A percentile compares a stretch with the other conserved stretches of the same genome.
phyloP scores from a whole-genome alignment of 1,284 basidiomycete genomes.

The Tylopilus sp. region DNA sequence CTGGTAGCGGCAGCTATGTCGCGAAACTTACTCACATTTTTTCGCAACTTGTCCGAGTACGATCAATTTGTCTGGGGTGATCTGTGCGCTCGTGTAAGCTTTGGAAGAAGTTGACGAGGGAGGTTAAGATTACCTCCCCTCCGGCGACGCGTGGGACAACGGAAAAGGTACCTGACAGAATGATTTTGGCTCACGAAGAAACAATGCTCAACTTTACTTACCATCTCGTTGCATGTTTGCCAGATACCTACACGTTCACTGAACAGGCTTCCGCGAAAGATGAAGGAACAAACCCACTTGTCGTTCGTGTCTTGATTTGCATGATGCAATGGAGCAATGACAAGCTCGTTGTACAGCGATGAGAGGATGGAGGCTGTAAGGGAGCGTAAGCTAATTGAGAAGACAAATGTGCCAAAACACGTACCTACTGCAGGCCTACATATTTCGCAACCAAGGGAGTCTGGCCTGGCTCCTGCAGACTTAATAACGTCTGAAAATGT shows the following conservation, averaged over 20 bases:
- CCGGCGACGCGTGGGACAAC: constrained; percentile 70
- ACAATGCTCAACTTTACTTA: constrained; percentile 7
- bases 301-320: constrained; percentile 74
- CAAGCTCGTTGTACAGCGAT: constrained; percentile 65
- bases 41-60: constrained; percentile 68
- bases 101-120: not conserved
- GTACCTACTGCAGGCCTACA: constrained; percentile 71
- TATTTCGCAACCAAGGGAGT: constrained; percentile 65
- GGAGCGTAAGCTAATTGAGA: too few species aligned
- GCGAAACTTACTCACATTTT: constrained; percentile 45
- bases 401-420: not conserved
- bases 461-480: constrained; percentile 46
- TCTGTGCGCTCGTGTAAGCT: constrained; percentile 27
- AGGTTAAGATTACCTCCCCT: constrained; percentile 44
- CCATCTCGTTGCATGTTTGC: constrained; percentile 78
- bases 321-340: constrained; percentile 64
- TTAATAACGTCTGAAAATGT: constrained; percentile 58
- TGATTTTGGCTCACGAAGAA: not conserved
- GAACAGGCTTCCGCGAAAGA: not conserved
- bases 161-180: constrained; percentile 53
- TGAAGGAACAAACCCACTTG: constrained; percentile 13
- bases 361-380: constrained; percentile 49
- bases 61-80: constrained; percentile 67
- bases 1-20: not conserved
- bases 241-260: constrained; percentile 42